Percentiles rank a stretch among this genome's conserved stretches.
These are phyloP conservation scores for Trichoderma gamsii DNA, from an alignment of 495 filamentous ascomycete genomes.

Conservation along the genomic window DNA sequence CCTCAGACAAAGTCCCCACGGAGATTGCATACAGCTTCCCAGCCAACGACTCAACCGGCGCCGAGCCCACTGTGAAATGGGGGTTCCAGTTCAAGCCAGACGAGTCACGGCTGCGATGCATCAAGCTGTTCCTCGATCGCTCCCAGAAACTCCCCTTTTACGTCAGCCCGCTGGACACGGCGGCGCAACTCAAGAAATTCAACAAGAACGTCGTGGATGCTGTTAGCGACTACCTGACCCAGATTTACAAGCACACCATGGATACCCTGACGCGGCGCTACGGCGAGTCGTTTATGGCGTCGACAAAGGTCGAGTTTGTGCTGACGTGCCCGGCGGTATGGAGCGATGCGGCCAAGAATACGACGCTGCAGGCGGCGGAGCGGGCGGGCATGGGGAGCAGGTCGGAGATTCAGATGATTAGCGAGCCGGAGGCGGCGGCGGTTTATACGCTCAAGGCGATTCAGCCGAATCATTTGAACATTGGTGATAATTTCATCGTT, in stretches of 20 bases:
- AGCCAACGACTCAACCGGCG: slow-evolving; percentile 28
- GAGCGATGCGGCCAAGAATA: slow-evolving; percentile 67
- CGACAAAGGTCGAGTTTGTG: slow-evolving; percentile 59
- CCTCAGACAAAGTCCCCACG: slow-evolving; percentile 62
- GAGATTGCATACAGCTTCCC: slow-evolving; percentile 52
- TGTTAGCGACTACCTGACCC: slow-evolving; percentile 61
- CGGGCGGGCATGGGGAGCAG: slow-evolving; percentile 58
- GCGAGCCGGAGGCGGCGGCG: slow-evolving; percentile 70
- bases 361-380: slow-evolving; percentile 58
- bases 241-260: slow-evolving; percentile 68
- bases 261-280: slow-evolving; percentile 61
- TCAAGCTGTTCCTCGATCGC: slow-evolving; percentile 74
- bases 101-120: slow-evolving; percentile 66
- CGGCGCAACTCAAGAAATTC: slow-evolving; percentile 61
- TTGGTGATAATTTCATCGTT: slow-evolving; percentile 67
- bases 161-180: slow-evolving; percentile 67
- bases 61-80: slow-evolving; percentile 52
- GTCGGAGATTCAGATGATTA: slow-evolving; percentile 59
- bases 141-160: slow-evolving; percentile 72
- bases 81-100: slow-evolving; percentile 73
- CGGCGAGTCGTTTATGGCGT: slow-evolving; percentile 55
- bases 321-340: slow-evolving; percentile 78
- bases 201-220: slow-evolving; percentile 56
- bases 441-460: slow-evolving; percentile 64
- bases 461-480: slow-evolving; percentile 54